Conservation (phyloP, 2,329 filamentous ascomycete species). For the Colletotrichum sp. region DNA sequence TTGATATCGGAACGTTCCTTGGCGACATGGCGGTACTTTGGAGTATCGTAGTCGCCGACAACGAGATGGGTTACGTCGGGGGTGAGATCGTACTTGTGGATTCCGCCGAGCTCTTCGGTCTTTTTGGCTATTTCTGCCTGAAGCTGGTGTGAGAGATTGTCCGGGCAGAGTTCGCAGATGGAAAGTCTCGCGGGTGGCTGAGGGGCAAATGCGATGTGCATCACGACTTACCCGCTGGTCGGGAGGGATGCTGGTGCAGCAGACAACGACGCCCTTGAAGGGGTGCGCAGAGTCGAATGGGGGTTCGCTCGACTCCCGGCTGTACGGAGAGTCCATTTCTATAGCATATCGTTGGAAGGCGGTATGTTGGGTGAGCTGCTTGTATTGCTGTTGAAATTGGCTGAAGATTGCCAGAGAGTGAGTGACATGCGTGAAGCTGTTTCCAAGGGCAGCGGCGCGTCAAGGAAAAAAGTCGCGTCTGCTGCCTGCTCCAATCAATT, state of each 20-base stretch:
- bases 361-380: neutral
- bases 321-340: slow-evolving; percentile 6
- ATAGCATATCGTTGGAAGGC: slow-evolving; percentile 5
- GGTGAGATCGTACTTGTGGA: slow-evolving; percentile 91
- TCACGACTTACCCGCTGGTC: slow-evolving; percentile 72
- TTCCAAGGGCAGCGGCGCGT: slow-evolving; percentile 7
- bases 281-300: slow-evolving; percentile 65
- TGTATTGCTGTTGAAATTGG: neutral
- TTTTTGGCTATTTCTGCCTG: slow-evolving; percentile 64
- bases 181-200: neutral
- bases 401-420: neutral
- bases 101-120: slow-evolving; percentile 82
- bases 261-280: slow-evolving; percentile 76
- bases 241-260: slow-evolving; percentile 84
- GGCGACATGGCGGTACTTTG: slow-evolving; percentile 95
- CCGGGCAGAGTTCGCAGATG: neutral
- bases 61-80: slow-evolving; percentile 94
- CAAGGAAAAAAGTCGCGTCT: slow-evolving; percentile 21
- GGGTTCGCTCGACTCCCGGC: slow-evolving; percentile 25
- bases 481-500: slow-evolving; percentile 17
- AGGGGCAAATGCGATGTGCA: neutral
- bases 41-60: slow-evolving; percentile 86
- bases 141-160: neutral
- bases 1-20: slow-evolving; percentile 86
- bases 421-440: neutral